Percentiles rank a stretch among this genome's conserved stretches.
These are phyloP conservation scores for Phytomonas francai DNA, from an alignment of 208 protist genomes.

Conservation along the genomic window DNA sequence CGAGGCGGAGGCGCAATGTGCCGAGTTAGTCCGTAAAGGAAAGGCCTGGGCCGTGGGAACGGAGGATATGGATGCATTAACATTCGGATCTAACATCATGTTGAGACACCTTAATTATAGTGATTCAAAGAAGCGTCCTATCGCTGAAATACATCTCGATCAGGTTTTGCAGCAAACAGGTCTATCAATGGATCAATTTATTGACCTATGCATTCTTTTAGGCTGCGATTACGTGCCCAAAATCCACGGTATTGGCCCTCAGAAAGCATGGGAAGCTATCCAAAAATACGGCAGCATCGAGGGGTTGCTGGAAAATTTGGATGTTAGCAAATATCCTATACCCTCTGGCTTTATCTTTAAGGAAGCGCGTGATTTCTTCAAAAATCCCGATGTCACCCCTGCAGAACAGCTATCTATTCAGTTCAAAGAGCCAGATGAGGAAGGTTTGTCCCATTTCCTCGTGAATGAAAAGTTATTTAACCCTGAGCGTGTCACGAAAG, in stretches of 20 bases:
- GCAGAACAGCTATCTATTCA: constrained; percentile 78
- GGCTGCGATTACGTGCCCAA: constrained; percentile 98
- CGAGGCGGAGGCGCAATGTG: constrained; percentile 99
- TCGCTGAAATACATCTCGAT: constrained; percentile 92
- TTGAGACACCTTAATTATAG: constrained; percentile 95
- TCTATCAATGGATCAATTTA: constrained; percentile 94
- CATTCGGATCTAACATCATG: constrained; percentile 95
- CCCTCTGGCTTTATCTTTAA: constrained; percentile 87
- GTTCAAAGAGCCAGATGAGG: constrained; percentile 95
- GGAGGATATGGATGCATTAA: constrained; percentile 99
- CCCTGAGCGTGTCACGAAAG: constrained; percentile 81
- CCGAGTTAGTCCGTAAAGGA: constrained; percentile 91
- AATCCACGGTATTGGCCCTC: constrained; percentile 97
- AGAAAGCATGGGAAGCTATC: constrained; percentile 94
- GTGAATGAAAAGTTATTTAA: constrained; percentile 97
- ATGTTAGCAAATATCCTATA: constrained; percentile 73
- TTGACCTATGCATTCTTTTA: constrained; percentile 99
- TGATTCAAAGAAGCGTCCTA: constrained; percentile 94
- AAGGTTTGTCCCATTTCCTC: constrained; percentile 96
- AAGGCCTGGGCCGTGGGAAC: constrained; percentile 97
- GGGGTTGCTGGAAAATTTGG: constrained; percentile 89
- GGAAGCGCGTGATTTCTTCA: constrained; percentile 90
- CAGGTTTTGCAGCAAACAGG: constrained; percentile 69
- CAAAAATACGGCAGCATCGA: constrained; percentile 94
- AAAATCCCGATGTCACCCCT: constrained; percentile 83